Percentiles rank a stretch among this genome's conserved stretches.
Conservation (phyloP, 2,329 filamentous ascomycete genomes). For the Trichoderma asperellum region DNA sequence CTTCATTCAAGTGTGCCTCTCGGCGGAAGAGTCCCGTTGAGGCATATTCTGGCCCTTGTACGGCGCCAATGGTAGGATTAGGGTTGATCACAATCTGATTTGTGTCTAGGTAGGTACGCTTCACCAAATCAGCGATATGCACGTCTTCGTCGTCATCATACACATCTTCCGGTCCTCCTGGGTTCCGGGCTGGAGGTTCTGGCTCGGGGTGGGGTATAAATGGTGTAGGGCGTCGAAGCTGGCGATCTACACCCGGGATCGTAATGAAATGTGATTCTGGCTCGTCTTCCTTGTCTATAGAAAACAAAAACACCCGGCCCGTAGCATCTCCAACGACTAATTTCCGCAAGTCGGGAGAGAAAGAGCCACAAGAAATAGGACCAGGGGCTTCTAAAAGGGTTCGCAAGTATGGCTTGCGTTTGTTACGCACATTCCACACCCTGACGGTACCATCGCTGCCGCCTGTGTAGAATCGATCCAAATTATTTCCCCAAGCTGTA, state of each 20-base stretch:
- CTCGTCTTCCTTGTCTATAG: conserved; percentile 51
- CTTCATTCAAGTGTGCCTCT: conserved; percentile 53
- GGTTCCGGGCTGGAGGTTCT: conserved; percentile 43
- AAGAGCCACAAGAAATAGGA: conserved; percentile 61
- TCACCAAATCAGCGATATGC: conserved; percentile 36
- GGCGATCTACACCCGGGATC: conserved; percentile 42
- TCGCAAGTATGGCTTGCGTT: conserved; percentile 51
- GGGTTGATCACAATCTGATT: conserved; percentile 48
- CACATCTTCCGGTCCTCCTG: conserved; percentile 29
- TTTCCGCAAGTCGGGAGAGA: conserved; percentile 59
- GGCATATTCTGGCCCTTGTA: conserved; percentile 59
- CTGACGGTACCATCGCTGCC: conserved; percentile 66
- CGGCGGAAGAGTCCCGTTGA: conserved; percentile 50
- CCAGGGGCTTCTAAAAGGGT: conserved; percentile 59
- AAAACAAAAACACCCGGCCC: conserved; percentile 61
- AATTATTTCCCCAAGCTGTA: conserved; percentile 61
- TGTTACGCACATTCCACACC: conserved; percentile 62
- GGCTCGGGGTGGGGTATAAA: conserved; percentile 57
- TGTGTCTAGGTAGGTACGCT: conserved; percentile 42
- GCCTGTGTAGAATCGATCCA: conserved; percentile 64
- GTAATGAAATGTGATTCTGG: conserved; percentile 42
- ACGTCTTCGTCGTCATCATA: conserved; percentile 21
- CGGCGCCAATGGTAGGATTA: conserved; percentile 56
- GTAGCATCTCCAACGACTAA: conserved; percentile 65
- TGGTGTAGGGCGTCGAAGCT: conserved; percentile 51